Conservation (phyloP, 1,284 basidiomycete species). For the Ceratobasidium sp. region DNA sequence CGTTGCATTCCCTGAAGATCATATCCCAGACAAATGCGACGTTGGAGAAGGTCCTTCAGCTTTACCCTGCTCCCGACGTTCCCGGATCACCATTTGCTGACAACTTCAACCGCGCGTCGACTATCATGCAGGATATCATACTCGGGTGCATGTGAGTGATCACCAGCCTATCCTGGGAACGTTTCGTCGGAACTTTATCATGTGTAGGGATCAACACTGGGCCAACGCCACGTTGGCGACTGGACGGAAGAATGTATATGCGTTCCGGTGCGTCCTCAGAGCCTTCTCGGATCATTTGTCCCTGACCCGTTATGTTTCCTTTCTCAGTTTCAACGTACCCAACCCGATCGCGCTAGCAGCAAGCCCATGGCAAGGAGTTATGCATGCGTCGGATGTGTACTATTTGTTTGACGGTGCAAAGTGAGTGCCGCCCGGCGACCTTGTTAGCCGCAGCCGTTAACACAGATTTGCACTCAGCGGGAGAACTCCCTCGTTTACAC, state of each 20-base stretch:
- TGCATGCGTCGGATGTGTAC: slow-evolving; percentile 62
- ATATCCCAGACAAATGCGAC: slow-evolving; percentile 56
- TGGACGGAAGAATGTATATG: slow-evolving; percentile 56
- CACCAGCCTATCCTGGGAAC: neutral
- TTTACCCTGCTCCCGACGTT: slow-evolving; percentile 58
- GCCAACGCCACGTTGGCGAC: slow-evolving; percentile 55
- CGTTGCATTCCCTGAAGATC: slow-evolving; percentile 13
- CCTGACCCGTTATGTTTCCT: neutral
- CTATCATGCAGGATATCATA: slow-evolving; percentile 59
- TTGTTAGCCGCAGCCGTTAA: slow-evolving; percentile 51
- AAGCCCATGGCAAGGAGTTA: slow-evolving; percentile 58
- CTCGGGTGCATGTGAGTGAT: slow-evolving; percentile 62
- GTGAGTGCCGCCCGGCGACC: slow-evolving; percentile 8
- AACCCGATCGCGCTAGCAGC: slow-evolving; percentile 58
- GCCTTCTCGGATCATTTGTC: neutral
- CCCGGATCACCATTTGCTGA: slow-evolving; percentile 57
- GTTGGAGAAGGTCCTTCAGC: slow-evolving; percentile 55
- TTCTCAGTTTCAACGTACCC: slow-evolving; percentile 59
- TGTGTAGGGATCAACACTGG: slow-evolving; percentile 58
- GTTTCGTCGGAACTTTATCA: neutral
- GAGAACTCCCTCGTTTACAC: slow-evolving; percentile 6
- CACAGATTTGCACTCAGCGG: slow-evolving; percentile 57
- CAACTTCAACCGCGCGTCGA: slow-evolving; percentile 59
- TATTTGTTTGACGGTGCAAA: slow-evolving; percentile 59
- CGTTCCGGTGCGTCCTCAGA: slow-evolving; percentile 54